These are phyloP conservation scores for Trypanosoma theileri DNA, from an alignment of 208 protist species.

Conservation along the genomic window DNA sequence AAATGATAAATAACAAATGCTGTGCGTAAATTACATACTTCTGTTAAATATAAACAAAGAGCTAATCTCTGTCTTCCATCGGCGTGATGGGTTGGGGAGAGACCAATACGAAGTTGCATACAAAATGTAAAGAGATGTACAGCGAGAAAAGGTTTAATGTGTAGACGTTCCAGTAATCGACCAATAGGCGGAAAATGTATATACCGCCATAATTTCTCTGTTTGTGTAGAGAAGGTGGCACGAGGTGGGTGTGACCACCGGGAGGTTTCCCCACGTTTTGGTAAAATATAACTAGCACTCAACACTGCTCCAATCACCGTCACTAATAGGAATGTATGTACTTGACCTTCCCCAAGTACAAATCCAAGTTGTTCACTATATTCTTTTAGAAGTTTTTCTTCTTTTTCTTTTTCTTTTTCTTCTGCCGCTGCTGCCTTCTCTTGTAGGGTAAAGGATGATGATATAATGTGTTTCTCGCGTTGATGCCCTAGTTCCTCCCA, in stretches of 20 bases:
- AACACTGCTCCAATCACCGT: constrained; percentile 49
- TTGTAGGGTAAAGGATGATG: too few relatives aligned
- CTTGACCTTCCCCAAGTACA: constrained; percentile 45
- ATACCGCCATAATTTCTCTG: constrained; percentile 53
- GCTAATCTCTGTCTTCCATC: constrained; percentile 52
- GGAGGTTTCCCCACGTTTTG: constrained; percentile 20
- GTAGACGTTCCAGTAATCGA: constrained; percentile 43
- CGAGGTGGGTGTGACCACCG: constrained; percentile 13
- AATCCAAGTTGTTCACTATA: constrained; percentile 35
- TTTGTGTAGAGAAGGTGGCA: not conserved
- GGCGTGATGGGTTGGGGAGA: constrained; percentile 37
- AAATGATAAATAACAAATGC: constrained; percentile 64
- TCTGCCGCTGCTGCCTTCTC: not conserved
- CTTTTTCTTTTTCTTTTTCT: constrained; percentile 12
- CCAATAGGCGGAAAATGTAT: constrained; percentile 65
- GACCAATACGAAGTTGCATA: constrained; percentile 57
- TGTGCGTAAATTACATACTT: constrained; percentile 31
- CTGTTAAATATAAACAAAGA: constrained; percentile 39
- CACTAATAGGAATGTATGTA: constrained; percentile 51
- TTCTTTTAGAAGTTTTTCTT: constrained; percentile 26
- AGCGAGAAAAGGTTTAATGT: constrained; percentile 37
- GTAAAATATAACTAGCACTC: constrained; percentile 49
- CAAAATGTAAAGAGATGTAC: constrained; percentile 62
- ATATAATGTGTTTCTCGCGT: too few relatives aligned
- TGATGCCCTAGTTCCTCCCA: constrained; percentile 22